Conservation (phyloP, 495 filamentous ascomycete genomes). For the Tuber aestivum region DNA sequence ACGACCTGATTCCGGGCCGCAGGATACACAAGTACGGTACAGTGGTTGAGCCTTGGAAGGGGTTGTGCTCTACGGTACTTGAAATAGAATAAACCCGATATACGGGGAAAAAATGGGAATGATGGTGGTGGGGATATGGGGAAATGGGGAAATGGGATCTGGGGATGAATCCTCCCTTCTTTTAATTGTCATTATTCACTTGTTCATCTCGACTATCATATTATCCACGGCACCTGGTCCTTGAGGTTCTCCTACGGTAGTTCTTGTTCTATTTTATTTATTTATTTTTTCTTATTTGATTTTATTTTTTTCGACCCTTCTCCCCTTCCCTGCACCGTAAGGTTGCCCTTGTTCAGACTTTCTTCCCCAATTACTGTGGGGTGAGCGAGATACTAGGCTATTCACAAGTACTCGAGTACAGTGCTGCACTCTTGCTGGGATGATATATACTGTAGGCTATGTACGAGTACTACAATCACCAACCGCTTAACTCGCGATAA, state of each 20-base stretch:
- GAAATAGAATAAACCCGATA: neutral
- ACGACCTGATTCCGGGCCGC: neutral
- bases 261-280: neutral
- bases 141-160: too few relatives aligned
- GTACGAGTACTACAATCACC: neutral
- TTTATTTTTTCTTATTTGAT: neutral
- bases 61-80: neutral
- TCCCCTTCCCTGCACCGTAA: neutral
- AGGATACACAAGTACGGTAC: neutral
- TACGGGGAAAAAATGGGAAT: neutral
- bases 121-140: neutral
- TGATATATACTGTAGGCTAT: constrained; percentile 1
- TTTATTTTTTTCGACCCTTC: too few relatives aligned
- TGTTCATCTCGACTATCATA: neutral
- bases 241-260: neutral
- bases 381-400: neutral
- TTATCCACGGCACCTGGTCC: neutral
- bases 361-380: neutral
- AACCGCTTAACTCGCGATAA: neutral
- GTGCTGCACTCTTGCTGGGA: neutral
- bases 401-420: neutral
- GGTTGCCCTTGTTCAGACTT: neutral
- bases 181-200: neutral
- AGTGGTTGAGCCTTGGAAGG: neutral
- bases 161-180: neutral